phyloP scores from a whole-genome alignment of 805 yeast species.

The Myxozyma geophila region DNA sequence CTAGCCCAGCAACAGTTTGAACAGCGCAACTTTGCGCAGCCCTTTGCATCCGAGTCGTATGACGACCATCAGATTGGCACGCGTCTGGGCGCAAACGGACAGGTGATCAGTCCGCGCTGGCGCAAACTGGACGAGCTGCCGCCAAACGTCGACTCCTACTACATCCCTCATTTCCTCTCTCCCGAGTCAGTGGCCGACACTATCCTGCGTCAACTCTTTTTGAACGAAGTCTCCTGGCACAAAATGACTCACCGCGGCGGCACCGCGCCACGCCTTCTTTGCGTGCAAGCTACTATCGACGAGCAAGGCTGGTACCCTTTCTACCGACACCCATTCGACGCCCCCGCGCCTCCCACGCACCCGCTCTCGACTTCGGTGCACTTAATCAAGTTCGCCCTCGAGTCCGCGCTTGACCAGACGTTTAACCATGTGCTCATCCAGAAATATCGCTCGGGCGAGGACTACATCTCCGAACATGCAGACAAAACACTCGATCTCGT shows the following conservation, averaged over 20 bases:
- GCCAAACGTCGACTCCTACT: constrained; percentile 18
- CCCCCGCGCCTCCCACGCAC: constrained; percentile 19
- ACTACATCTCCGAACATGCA: constrained; percentile 36
- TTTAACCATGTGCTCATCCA: constrained; percentile 37
- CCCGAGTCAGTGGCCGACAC: constrained; percentile 23
- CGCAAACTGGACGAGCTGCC: neutral
- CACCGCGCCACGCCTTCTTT: constrained; percentile 34
- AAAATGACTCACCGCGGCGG: constrained; percentile 33
- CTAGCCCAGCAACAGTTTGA: neutral
- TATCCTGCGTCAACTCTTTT: constrained; percentile 8
- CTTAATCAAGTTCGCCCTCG: constrained; percentile 3
- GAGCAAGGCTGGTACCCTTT: constrained; percentile 32
- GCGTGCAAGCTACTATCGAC: constrained; percentile 28
- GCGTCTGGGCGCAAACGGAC: neutral
- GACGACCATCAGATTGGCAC: too few species aligned
- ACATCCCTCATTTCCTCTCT: constrained; percentile 10
- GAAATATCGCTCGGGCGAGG: constrained; percentile 32
- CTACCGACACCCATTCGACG: constrained; percentile 36
- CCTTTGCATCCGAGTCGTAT: too few species aligned
- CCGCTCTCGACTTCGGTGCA: constrained; percentile 5
- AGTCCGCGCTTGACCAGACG: constrained; percentile 11
- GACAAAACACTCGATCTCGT: constrained; percentile 37
- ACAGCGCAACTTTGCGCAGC: too few species aligned
- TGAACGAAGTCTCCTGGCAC: constrained; percentile 27
- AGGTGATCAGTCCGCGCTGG: neutral